A percentile compares a stretch with the other conserved stretches of the same genome.
Conservation (phyloP, 495 filamentous ascomycete genomes). For the Penicillium mononematosum region DNA sequence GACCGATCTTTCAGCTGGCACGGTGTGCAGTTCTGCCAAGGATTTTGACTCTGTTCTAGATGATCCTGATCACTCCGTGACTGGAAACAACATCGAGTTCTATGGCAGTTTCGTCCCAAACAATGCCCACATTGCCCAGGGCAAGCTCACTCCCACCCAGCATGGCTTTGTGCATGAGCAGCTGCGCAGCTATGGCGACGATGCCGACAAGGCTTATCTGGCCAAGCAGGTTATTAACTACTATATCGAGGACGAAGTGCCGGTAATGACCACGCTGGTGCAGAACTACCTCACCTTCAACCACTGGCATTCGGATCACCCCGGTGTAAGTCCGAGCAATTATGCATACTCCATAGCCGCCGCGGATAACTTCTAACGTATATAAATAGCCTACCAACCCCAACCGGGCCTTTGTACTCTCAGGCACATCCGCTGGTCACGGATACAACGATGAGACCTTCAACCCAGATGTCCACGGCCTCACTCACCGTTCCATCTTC, state of each 20-base stretch:
- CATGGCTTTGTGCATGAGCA: conserved; percentile 53
- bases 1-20: conserved; percentile 36
- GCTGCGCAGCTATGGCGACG: conserved; percentile 31
- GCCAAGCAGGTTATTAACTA: conserved; percentile 51
- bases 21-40: conserved; percentile 40
- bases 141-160: conserved; percentile 35
- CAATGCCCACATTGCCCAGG: conserved; percentile 36
- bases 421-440: conserved; percentile 49
- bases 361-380: conserved; percentile 12
- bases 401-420: conserved; percentile 47
- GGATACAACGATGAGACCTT: conserved; percentile 48
- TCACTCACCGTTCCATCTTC: conserved; percentile 48
- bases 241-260: conserved; percentile 50
- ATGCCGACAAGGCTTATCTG: conserved; percentile 35
- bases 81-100: conserved; percentile 53
- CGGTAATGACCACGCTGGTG: conserved; percentile 46
- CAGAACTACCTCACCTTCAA: conserved; percentile 54
- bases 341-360: background rate
- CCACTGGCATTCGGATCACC: conserved; percentile 51
- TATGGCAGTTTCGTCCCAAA: conserved; percentile 45
- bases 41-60: conserved; percentile 46
- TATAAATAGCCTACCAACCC: conserved; percentile 43
- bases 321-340: conserved; percentile 37
- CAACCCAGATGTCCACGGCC: conserved; percentile 28
- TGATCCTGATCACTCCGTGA: conserved; percentile 52